Conservation (phyloP, 1,284 basidiomycete genomes). For the Marasmius fiardii region DNA sequence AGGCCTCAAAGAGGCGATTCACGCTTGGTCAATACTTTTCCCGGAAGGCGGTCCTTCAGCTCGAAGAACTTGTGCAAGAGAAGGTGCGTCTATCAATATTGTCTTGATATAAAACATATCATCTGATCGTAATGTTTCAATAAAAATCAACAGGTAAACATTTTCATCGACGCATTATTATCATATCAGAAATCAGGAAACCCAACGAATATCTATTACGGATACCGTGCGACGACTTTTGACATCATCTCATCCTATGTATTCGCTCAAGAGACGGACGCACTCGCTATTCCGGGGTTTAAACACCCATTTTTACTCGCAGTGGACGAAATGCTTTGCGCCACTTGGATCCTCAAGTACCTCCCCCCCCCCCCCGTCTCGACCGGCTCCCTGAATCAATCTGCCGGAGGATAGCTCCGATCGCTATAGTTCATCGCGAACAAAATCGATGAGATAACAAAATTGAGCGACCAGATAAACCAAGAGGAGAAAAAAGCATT, state of each 20-base stretch:
- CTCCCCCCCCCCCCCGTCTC: slow-evolving; percentile 16
- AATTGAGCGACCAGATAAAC: background rate
- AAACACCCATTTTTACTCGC: slow-evolving; percentile 16
- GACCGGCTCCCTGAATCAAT: background rate
- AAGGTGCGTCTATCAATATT: background rate
- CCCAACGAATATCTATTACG: slow-evolving; percentile 11
- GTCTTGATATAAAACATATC: background rate
- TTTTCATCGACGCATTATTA: background rate
- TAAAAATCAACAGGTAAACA: background rate
- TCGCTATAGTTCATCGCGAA: background rate
- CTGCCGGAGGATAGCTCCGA: background rate
- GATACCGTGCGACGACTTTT: slow-evolving; percentile 15
- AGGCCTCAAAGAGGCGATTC: background rate
- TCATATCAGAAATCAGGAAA: background rate
- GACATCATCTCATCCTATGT: slow-evolving; percentile 25
- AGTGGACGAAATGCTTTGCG: slow-evolving; percentile 11
- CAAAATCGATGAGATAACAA: background rate
- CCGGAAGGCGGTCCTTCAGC: background rate
- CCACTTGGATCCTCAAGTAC: slow-evolving; percentile 16
- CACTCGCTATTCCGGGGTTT: slow-evolving; percentile 20
- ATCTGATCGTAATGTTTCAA: background rate
- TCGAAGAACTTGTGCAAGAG: background rate
- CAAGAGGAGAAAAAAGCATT: background rate
- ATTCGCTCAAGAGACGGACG: slow-evolving; percentile 19
- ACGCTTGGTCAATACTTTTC: background rate